A percentile compares a stretch with the other conserved stretches of the same genome.
phyloP scores from a whole-genome alignment of 345 rosid species.

The Gossypium rotundifolium region DNA sequence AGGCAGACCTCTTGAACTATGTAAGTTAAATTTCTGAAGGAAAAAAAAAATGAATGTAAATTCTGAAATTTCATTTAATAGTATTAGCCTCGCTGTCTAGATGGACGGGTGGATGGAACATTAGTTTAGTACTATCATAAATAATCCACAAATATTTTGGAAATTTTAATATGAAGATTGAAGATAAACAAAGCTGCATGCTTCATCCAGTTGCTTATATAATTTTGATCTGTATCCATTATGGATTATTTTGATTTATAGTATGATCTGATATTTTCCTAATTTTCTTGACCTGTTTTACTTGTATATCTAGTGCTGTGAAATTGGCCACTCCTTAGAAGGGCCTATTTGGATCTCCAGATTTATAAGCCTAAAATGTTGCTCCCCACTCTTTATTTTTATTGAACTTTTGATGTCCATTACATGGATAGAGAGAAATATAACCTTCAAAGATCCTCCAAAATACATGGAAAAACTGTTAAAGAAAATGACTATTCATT shows the following conservation, averaged over 20 bases:
- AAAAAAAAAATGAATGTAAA: neutral
- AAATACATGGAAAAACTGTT: too few species aligned
- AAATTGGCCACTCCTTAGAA: too few species aligned
- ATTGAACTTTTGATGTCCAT: too few species aligned
- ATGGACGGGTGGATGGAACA: neutral
- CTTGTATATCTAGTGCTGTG: too few species aligned
- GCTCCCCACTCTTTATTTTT: too few species aligned
- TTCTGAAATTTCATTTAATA: neutral
- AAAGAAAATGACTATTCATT: too few species aligned
- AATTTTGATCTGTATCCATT: neutral
- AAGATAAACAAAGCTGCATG: too few species aligned
- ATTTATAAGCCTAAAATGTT: neutral
- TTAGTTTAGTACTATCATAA: neutral
- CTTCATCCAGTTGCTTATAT: neutral
- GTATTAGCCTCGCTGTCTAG: neutral
- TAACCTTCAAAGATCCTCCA: too few species aligned
- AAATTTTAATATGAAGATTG: neutral
- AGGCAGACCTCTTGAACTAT: slow-evolving; percentile 62
- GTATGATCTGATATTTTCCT: too few species aligned
- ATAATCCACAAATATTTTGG: too few species aligned
- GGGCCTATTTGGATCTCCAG: neutral
- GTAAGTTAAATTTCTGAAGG: slow-evolving; percentile 43
- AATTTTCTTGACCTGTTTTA: too few species aligned
- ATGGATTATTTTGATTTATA: neutral
- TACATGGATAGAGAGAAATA: too few species aligned